phyloP scores from a whole-genome alignment of 257 asterid genomes.

The Petunia secreta region DNA sequence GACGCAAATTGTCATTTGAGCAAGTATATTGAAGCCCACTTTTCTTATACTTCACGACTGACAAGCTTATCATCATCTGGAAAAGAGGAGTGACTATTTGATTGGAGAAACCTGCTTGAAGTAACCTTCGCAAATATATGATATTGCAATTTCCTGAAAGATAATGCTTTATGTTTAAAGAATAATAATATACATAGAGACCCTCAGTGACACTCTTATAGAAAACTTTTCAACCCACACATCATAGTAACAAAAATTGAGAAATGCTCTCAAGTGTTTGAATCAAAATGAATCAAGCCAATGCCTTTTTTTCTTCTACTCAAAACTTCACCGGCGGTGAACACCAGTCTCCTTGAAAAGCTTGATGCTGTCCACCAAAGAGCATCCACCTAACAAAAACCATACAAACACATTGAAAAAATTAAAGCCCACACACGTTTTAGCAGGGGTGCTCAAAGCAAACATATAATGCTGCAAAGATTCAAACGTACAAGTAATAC shows the following conservation, averaged over 20 bases:
- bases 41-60: no score
- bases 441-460: slow-evolving; percentile 17
- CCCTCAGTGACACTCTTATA: slow-evolving; percentile 8
- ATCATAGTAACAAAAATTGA: not conserved
- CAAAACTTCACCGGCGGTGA: not conserved
- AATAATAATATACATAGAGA: not conserved
- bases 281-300: not conserved
- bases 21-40: no score
- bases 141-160: not conserved
- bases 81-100: no score
- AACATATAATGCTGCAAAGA: not conserved
- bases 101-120: no score
- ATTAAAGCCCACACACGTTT: slow-evolving; percentile 9
- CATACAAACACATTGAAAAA: not conserved
- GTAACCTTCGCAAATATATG: not conserved
- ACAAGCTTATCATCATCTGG: no score
- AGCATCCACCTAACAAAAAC: slow-evolving; percentile 15
- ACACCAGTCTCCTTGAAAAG: not conserved
- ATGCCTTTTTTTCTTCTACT: not conserved
- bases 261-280: not conserved
- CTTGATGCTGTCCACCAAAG: no score
- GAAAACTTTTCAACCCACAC: not conserved
- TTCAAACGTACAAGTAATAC: not conserved
- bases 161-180: not conserved
- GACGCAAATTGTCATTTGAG: no score